phyloP scores from a whole-genome alignment of 805 yeast species.

The Saccharomyces jurei region DNA sequence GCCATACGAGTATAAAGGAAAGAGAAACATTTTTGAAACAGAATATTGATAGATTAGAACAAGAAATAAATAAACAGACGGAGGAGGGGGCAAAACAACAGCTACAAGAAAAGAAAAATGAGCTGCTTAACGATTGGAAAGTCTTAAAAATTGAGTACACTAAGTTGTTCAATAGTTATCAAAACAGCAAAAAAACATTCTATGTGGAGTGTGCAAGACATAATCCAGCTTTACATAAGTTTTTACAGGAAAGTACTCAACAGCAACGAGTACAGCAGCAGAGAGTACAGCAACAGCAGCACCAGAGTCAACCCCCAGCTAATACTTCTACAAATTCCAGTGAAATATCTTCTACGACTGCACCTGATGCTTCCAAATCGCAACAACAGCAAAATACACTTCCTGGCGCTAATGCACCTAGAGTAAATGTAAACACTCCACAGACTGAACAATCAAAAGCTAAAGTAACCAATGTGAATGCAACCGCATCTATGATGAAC shows the following conservation, averaged over 20 bases:
- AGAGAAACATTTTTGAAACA: constrained; percentile 25
- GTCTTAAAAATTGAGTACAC: constrained; percentile 21
- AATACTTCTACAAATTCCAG: neutral
- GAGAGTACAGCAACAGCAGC: constrained; percentile 14
- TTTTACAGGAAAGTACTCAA: constrained; percentile 23
- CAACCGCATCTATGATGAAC: constrained; percentile 38
- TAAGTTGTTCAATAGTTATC: constrained; percentile 22
- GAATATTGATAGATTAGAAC: constrained; percentile 25
- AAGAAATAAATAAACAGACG: constrained; percentile 23
- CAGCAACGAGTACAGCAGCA: constrained; percentile 14
- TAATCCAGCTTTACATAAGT: constrained; percentile 26
- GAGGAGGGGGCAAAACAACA: constrained; percentile 21
- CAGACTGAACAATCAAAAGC: constrained; percentile 17
- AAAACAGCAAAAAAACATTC: constrained; percentile 26
- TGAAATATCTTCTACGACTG: constrained; percentile 1
- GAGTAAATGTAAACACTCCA: neutral
- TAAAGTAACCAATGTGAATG: constrained; percentile 39
- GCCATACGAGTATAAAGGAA: constrained; percentile 25
- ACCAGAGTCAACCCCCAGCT: constrained; percentile 4
- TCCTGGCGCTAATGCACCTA: neutral
- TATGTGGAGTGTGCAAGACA: constrained; percentile 30
- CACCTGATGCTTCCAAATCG: constrained; percentile 5
- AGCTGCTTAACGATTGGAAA: constrained; percentile 20
- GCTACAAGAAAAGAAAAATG: constrained; percentile 22
- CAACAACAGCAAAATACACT: neutral